These are phyloP conservation scores for Exutisphaerella laricina DNA, from an alignment of 2,329 filamentous ascomycete genomes.

Conservation along the genomic window DNA sequence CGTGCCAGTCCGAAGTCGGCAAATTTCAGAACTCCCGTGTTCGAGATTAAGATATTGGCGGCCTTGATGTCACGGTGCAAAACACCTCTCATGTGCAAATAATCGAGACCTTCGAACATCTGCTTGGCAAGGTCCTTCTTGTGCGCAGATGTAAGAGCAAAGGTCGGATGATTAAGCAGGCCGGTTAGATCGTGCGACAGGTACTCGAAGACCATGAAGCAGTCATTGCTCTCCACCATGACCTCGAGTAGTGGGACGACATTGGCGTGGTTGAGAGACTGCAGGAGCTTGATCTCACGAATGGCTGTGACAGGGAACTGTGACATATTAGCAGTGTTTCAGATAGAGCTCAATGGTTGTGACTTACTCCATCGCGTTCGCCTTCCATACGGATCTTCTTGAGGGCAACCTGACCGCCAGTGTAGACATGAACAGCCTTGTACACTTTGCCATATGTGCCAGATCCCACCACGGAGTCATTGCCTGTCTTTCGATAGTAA, in stretches of 20 bases:
- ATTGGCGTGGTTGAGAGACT: constrained; percentile 75
- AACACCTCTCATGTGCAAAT: constrained; percentile 87
- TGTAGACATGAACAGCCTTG: constrained; percentile 91
- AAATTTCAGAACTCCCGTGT: constrained; percentile 79
- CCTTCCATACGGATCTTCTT: constrained; percentile 94
- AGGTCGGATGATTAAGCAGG: constrained; percentile 87
- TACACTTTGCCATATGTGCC: constrained; percentile 96
- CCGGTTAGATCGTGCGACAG: constrained; percentile 93
- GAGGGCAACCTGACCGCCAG: constrained; percentile 72
- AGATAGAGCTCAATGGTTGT: not conserved
- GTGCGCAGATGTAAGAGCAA: constrained; percentile 75
- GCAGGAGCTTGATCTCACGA: constrained; percentile 85
- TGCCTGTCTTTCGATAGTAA: constrained; percentile 92
- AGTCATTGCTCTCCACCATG: constrained; percentile 98
- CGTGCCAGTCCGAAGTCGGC: constrained; percentile 94
- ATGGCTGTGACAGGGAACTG: constrained; percentile 82
- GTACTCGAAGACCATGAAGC: constrained; percentile 99
- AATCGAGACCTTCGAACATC: constrained; percentile 88
- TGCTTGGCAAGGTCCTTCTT: constrained; percentile 92
- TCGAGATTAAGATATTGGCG: constrained; percentile 93
- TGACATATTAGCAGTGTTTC: constrained; percentile 25
- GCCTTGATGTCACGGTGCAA: constrained; percentile 97
- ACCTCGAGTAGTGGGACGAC: constrained; percentile 81
- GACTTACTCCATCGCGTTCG: constrained; percentile 66
- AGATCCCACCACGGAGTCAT: constrained; percentile 91